Evolutionary conservation across 306 rosid genomes (phyloP), one percentile per base, ranked within the genome.

Genomic region (Vicia sativa): DNA sequence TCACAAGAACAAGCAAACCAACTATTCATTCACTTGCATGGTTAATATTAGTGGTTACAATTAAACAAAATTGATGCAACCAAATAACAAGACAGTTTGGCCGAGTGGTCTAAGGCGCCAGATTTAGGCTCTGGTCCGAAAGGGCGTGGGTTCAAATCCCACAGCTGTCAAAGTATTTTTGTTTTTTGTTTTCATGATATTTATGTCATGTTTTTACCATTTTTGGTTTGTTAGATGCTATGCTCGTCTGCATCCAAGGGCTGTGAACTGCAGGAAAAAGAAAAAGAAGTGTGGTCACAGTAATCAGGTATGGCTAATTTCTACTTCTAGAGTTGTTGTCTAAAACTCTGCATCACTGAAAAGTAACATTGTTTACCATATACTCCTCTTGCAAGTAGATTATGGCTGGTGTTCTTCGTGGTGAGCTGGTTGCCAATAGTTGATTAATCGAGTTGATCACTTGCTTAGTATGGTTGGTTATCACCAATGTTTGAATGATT

Each of bases 51-150:
- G 0, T 6, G 5, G 9, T 5, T 6, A 6, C 1, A 34, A 34
- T 0, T 0, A 34, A 1, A 1, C 9, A 34, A 7, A 34, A 2
- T 34, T 6, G 38, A 6, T 34, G 0, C 1, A 6, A 1, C 0
- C 2, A 7, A 6, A 2, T 26, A 28, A 1, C 0, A 41, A 21
- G 96, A 89, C 89, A 80, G 91, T 89, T 89, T 85, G 96, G 95
- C 91, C 91, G 95, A 85, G 95, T 85, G 95, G 96, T 87, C 95
- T 87, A 90, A 87, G 91, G 87, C 88, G 90, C 87, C 92, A 89
- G 92, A 89, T 89, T 87, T 89, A 89, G 92, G 96, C 96, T 85
- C 95, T 87, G 96, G 96, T 83, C 95, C 88, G 91, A 72, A 90
- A 85, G 96, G 95, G 95, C 91, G 95, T 90, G 91, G 93, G 93